Evolutionary conservation across 1,284 basidiomycete genomes (phyloP).

Genomic region (Mycena citricolor): DNA sequence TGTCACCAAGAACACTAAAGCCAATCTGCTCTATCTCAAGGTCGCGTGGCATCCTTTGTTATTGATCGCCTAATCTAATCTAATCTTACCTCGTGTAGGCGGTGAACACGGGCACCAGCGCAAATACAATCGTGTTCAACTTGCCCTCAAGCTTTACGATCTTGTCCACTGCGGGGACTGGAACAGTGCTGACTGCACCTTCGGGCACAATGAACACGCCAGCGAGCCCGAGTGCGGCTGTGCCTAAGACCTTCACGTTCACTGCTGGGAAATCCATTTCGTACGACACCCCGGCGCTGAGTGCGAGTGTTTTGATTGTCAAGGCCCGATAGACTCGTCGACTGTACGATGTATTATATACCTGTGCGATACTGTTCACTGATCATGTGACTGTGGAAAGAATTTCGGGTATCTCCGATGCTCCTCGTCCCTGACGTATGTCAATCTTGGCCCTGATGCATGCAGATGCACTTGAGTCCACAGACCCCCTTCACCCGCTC

Average conservation of each 20-base stretch:
- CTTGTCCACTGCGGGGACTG: slow-evolving; percentile 12
- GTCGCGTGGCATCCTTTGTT: no score
- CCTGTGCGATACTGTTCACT: no score
- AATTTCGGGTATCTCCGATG: no score
- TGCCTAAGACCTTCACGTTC: slow-evolving; percentile 17
- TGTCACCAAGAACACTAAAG: slow-evolving; percentile 3
- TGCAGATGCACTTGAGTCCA: no score
- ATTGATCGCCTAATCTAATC: no score
- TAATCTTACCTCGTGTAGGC: no score
- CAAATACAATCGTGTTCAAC: slow-evolving; percentile 20
- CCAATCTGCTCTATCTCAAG: background rate
- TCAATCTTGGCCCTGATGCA: no score
- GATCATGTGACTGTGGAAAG: no score
- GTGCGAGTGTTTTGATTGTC: slow-evolving; percentile 15
- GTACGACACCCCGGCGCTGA: slow-evolving; percentile 15
- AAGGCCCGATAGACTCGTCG: no score
- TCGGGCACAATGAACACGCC: slow-evolving; percentile 19
- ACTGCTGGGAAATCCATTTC: slow-evolving; percentile 19
- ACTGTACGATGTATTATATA: no score
- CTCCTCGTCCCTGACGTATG: no score
- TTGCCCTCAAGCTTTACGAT: slow-evolving; percentile 18
- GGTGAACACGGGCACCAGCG: slow-evolving; percentile 14
- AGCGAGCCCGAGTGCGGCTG: slow-evolving; percentile 17
- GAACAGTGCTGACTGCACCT: slow-evolving; percentile 13
- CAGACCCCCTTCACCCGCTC: no score